Evolutionary conservation across 371 early-diverging fungal genomes (phyloP).

Genomic region (Mucor plumbeus): DNA sequence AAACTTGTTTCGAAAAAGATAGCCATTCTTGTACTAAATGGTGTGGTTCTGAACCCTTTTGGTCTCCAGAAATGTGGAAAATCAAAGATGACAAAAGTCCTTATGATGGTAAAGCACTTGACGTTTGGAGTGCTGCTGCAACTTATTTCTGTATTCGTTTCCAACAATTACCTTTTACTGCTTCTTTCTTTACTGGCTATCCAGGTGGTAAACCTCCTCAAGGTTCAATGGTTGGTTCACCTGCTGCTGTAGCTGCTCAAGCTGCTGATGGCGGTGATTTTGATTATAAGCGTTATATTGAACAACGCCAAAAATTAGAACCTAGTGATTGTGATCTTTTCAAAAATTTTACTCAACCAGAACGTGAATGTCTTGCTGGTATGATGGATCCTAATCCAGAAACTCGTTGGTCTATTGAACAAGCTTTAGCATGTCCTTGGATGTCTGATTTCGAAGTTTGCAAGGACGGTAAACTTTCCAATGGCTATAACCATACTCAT

Average conservation of each 20-base stretch:
- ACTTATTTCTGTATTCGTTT: slow-evolving; percentile 83
- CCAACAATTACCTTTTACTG: slow-evolving; percentile 67
- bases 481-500: slow-evolving; percentile 30
- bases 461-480: slow-evolving; percentile 36
- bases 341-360: slow-evolving; percentile 27
- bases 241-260: slow-evolving; percentile 39
- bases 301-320: slow-evolving; percentile 32
- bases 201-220: slow-evolving; percentile 24
- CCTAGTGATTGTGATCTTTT: slow-evolving; percentile 36
- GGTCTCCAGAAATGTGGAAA: slow-evolving; percentile 81
- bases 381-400: slow-evolving; percentile 76
- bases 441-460: slow-evolving; percentile 52
- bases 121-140: slow-evolving; percentile 86
- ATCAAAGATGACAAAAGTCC: slow-evolving; percentile 50
- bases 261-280: slow-evolving; percentile 39
- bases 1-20: slow-evolving; percentile 75
- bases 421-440: slow-evolving; percentile 87
- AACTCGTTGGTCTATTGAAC: slow-evolving; percentile 76
- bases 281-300: slow-evolving; percentile 31
- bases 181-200: slow-evolving; percentile 40
- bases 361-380: slow-evolving; percentile 38
- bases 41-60: slow-evolving; percentile 90
- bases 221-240: slow-evolving; percentile 34
- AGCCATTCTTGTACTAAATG: slow-evolving; percentile 75
- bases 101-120: slow-evolving; percentile 82